These are phyloP conservation scores for Ophiorrhiza pumila DNA, from an alignment of 257 asterid genomes.

Conservation along the genomic window DNA sequence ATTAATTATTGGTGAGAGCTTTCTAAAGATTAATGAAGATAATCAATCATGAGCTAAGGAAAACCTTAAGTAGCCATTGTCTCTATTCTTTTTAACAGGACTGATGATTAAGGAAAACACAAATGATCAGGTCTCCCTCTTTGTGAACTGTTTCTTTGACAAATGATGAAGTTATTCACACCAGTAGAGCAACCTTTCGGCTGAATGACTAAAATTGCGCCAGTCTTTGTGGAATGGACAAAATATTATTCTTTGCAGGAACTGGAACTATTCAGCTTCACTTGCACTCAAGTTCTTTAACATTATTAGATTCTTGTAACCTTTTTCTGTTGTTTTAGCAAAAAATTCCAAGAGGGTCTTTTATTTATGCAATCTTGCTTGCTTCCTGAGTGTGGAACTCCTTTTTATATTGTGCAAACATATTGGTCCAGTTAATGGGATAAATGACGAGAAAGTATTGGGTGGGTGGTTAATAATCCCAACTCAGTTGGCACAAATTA, in stretches of 20 bases:
- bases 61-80: background rate
- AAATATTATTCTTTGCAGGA: background rate
- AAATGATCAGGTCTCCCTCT: too few relatives aligned
- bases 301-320: constrained; percentile 19
- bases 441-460: too few relatives aligned
- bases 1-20: constrained; percentile 13
- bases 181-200: constrained; percentile 20
- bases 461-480: too few relatives aligned
- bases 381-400: constrained; percentile 2
- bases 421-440: too few relatives aligned
- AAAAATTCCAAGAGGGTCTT: background rate
- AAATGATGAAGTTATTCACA: constrained; percentile 2
- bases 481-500: too few relatives aligned
- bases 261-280: constrained; percentile 6
- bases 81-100: background rate
- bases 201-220: constrained; percentile 8
- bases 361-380: constrained; percentile 2
- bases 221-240: background rate
- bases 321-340: background rate
- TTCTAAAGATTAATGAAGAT: background rate
- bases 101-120: background rate
- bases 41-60: background rate
- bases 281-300: background rate
- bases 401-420: background rate
- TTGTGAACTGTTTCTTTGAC: background rate